These are phyloP conservation scores for Parmales sp. DNA, from an alignment of 108 stramenopile genomes.

Conservation along the genomic window DNA sequence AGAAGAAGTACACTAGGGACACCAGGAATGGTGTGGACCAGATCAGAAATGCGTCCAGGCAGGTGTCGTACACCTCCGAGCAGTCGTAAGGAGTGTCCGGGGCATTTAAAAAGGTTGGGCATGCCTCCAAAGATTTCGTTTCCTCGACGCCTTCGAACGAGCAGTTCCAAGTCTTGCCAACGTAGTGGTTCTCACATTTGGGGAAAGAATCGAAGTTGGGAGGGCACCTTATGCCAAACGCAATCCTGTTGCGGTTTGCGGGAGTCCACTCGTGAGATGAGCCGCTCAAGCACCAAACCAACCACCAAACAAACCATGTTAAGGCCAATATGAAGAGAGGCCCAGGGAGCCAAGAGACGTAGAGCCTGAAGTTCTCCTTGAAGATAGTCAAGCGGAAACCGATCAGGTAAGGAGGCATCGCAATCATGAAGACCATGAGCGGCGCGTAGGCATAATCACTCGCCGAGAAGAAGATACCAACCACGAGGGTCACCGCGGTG, in stretches of 20 bases:
- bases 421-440: constrained; percentile 34
- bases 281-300: constrained; percentile 27
- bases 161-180: background rate
- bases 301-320: constrained; percentile 20
- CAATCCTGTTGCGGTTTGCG: constrained; percentile 13
- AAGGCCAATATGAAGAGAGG: constrained; percentile 32
- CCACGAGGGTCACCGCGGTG: constrained; percentile 13
- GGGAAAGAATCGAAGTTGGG: constrained; percentile 33
- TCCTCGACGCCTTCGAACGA: constrained; percentile 1
- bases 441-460: constrained; percentile 39
- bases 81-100: constrained; percentile 18
- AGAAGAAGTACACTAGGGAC: constrained; percentile 30
- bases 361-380: constrained; percentile 22
- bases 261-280: constrained; percentile 35
- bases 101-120: constrained; percentile 12
- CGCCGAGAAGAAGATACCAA: constrained; percentile 27
- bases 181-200: constrained; percentile 1
- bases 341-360: constrained; percentile 35
- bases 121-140: constrained; percentile 11
- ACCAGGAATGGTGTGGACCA: constrained; percentile 43
- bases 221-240: constrained; percentile 19
- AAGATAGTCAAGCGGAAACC: constrained; percentile 14
- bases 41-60: constrained; percentile 39
- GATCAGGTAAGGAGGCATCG: constrained; percentile 39
- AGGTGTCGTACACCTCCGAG: constrained; percentile 35